Conservation (phyloP, 2,329 filamentous ascomycete species). For the Xylariaceae sp. region DNA sequence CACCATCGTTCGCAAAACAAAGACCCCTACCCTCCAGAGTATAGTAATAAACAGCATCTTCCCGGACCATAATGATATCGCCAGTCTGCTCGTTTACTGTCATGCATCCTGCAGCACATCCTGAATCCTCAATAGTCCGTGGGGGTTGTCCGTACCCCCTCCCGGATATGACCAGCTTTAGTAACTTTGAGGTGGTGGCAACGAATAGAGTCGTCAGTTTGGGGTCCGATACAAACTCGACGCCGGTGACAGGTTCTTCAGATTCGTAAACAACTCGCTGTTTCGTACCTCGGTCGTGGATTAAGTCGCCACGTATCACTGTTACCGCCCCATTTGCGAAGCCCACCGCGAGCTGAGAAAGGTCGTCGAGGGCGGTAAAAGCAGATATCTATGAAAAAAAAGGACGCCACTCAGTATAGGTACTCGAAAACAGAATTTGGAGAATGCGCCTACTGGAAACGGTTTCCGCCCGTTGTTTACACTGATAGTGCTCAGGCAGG, state of each 20-base stretch:
- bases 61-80: constrained; percentile 84
- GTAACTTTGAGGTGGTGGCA: constrained; percentile 79
- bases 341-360: constrained; percentile 88
- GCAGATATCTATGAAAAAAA: constrained; percentile 62
- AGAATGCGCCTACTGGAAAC: constrained; percentile 63
- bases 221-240: constrained; percentile 64
- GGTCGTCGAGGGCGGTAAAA: constrained; percentile 78
- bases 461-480: constrained; percentile 88
- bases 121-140: constrained; percentile 79
- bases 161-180: constrained; percentile 81
- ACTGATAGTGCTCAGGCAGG: constrained; percentile 76
- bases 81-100: constrained; percentile 72
- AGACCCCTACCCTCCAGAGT: constrained; percentile 77
- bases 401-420: constrained; percentile 1
- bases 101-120: constrained; percentile 94
- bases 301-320: constrained; percentile 85
- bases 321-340: constrained; percentile 95
- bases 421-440: neutral
- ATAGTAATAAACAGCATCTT: constrained; percentile 96
- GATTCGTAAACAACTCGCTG: constrained; percentile 95
- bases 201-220: constrained; percentile 77
- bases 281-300: constrained; percentile 90
- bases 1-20: constrained; percentile 84
- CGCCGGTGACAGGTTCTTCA: constrained; percentile 89
- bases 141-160: constrained; percentile 85